These are phyloP conservation scores for Phytophthora multivora DNA, from an alignment of 352 stramenopile genomes.

Conservation along the genomic window DNA sequence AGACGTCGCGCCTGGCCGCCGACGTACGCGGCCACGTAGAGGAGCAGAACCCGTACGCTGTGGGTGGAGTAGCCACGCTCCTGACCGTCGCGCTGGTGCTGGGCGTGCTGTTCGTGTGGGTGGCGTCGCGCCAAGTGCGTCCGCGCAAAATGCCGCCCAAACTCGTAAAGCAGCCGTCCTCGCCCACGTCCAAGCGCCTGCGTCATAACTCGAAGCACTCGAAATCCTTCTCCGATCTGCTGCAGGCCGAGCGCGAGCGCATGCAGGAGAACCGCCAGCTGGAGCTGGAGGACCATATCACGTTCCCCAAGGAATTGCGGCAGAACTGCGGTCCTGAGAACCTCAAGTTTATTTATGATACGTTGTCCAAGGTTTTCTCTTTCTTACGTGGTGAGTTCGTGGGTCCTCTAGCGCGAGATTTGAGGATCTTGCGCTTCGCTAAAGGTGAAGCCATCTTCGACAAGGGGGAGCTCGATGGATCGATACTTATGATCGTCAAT, in stretches of 20 bases:
- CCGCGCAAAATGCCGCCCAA: conserved; percentile 50
- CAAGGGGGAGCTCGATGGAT: conserved; percentile 64
- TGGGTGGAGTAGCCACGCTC: conserved; percentile 51
- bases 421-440: conserved; percentile 55
- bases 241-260: conserved; percentile 62
- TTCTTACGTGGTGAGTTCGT: conserved; percentile 78
- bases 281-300: conserved; percentile 70
- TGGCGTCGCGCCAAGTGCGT: conserved; percentile 79
- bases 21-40: conserved; percentile 24
- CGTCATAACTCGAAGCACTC: conserved; percentile 66
- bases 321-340: conserved; percentile 72
- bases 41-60: conserved; percentile 49
- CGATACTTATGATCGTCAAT: conserved; percentile 73
- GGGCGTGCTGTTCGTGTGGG: conserved; percentile 75
- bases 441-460: conserved; percentile 68
- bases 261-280: conserved; percentile 65
- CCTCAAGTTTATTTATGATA: conserved; percentile 82
- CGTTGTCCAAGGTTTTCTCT: conserved; percentile 80
- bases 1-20: conserved; percentile 20
- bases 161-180: conserved; percentile 49
- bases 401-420: conserved; percentile 56
- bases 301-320: conserved; percentile 60
- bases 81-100: conserved; percentile 50
- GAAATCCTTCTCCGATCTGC: conserved; percentile 74
- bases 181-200: conserved; percentile 72